Percentiles rank a stretch among this genome's conserved stretches.
Evolutionary conservation across 805 yeast genomes (phyloP).

Genomic region (Yarrowia yakushimensis): DNA sequence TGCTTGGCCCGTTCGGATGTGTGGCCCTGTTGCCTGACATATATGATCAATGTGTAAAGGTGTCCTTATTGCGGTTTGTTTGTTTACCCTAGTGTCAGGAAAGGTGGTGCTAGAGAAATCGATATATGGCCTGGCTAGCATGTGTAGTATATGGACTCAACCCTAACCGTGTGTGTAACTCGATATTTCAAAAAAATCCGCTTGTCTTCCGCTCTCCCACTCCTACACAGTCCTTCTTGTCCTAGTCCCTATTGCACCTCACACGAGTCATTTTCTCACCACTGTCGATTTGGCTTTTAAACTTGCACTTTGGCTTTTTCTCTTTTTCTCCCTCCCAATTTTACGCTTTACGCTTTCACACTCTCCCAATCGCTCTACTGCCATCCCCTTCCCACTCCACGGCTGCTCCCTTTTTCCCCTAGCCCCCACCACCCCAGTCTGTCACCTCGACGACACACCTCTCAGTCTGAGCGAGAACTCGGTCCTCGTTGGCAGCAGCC

Average conservation of each 20-base stretch:
- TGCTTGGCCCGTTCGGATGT: not conserved
- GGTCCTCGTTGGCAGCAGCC: conserved; percentile 3
- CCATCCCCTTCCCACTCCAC: not conserved
- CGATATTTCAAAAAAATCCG: not conserved
- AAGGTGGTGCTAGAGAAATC: not conserved
- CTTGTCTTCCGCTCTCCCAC: not conserved
- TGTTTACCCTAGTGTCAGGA: not conserved
- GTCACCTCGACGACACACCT: not conserved
- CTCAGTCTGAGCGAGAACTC: conserved; percentile 11
- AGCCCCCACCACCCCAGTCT: not conserved
- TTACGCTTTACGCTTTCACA: conserved; percentile 12
- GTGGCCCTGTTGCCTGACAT: not conserved
- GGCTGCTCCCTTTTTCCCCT: not conserved
- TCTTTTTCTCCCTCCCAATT: conserved; percentile 23
- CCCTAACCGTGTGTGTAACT: too few species aligned
- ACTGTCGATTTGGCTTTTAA: not conserved
- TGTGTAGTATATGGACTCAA: not conserved
- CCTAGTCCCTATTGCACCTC: not conserved
- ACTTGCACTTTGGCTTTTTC: conserved; percentile 3
- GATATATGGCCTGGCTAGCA: not conserved
- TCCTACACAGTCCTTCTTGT: not conserved
- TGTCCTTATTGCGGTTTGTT: conserved; percentile 7
- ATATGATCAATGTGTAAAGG: not conserved
- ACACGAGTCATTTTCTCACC: conserved; percentile 7
- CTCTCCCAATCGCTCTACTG: conserved; percentile 13